A percentile compares a stretch with the other conserved stretches of the same genome.
phyloP scores from a whole-genome alignment of 148 eudicot genomes.

The Silene uniflora region DNA sequence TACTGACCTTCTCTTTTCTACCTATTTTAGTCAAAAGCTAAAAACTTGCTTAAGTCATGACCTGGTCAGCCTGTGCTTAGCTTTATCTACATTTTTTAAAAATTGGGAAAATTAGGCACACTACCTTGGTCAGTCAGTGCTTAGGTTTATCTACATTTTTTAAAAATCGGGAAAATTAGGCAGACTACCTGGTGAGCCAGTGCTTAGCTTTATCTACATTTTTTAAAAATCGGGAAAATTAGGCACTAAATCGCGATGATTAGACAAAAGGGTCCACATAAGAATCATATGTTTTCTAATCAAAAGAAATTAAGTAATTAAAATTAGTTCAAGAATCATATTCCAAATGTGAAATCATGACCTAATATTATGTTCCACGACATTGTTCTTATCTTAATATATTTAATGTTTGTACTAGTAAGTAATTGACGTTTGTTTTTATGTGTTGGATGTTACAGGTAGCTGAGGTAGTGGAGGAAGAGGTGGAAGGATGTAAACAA shows the following conservation, averaged over 20 bases:
- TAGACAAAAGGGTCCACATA: neutral
- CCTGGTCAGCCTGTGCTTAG: no score
- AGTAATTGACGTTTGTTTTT: neutral
- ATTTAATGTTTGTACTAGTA: neutral
- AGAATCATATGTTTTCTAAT: neutral
- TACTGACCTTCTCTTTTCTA: no score
- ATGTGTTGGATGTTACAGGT: conserved; percentile 38
- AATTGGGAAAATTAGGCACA: neutral
- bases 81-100: no score
- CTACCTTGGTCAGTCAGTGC: no score
- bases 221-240: no score
- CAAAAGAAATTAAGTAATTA: neutral
- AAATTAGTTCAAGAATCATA: conserved; percentile 9
- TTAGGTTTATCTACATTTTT: no score
- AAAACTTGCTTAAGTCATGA: no score
- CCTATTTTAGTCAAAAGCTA: no score
- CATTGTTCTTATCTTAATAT: neutral
- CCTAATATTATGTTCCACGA: neutral
- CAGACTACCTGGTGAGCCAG: no score
- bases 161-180: no score
- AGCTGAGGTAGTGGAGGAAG: conserved; percentile 53
- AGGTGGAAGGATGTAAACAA: conserved; percentile 22
- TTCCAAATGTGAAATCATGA: conserved; percentile 16
- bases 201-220: no score
- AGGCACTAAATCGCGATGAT: neutral